Evolutionary conservation across 306 rosid species (phyloP), one percentile per base, ranked within the genome.

Genomic region (Lagenaria siceraria): DNA sequence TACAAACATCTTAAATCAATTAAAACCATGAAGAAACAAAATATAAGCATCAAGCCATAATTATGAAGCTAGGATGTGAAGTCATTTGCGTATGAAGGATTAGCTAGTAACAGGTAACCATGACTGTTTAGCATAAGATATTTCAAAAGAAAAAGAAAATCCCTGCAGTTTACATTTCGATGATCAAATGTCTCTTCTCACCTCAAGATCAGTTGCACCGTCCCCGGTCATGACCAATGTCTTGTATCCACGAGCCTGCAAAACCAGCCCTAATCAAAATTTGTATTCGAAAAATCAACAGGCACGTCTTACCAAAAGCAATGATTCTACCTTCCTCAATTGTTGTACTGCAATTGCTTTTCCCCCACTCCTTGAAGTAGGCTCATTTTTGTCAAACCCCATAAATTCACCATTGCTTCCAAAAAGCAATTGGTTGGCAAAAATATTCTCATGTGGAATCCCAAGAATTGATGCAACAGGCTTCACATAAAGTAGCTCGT

Each of bases 131-230:
- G 36, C 10, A 42, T 69, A n/a, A 15, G 36, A 69, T 11, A 42
- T 38, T 65, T 38, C 51, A 36, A 14, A 68, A 21, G 52, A 42
- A 19, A 64, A 19, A 64, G 49, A 49, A 14, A 42, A 42, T 24
- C 0, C 13, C 12, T 4, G 31, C 17, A 65, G 18, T 65, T n/a
- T 33, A 65, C 51, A n/a, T 11, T 19, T 65, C 2, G 48, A n/a
- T 21, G 14, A 27, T 69, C 36, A 0, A 52, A 62, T n/a, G 25
- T 14, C 62, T 75, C 40, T 74, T 62, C 85, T 70, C 85, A 95
- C 97, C 97, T 95, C 98, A 33, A 89, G 92, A 85, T 95, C 98
- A 53, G 98, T 95, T 10, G 96, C 97, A 58, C 98, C 98, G 65
- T 95, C 98, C n/a, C 98, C 97, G 11, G 88, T 81, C 97, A 95